Base-by-base conservation (phyloP, 805 yeast genomes). In the Candida chilensis region DNA sequence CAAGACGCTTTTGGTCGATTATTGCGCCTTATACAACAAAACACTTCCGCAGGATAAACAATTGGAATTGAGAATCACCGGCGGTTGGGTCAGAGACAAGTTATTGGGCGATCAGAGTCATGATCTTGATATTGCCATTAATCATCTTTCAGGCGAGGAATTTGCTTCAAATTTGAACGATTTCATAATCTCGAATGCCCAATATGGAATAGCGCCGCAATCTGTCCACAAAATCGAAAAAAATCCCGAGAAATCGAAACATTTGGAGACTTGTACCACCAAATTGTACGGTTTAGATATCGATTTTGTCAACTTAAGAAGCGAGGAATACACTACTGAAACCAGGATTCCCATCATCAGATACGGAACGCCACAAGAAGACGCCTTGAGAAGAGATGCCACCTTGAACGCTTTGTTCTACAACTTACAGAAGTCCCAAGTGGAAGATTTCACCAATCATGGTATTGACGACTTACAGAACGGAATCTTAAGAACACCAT, bases 71-170 rank as follows among this genome's bases (percentile, higher is more conserved):
- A 54, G 98, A 36, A 83, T 92, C 40, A 88, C 96, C 0, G 98
- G 98, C 20, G 98, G 98, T 0, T 90, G 98, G 98, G 98, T 92
- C 3, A 69, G 98, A 42, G 98, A 92, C 52, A 92, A 92, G 55
- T 60, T 92, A 17, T 60, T 92, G 18, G 94, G 95, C 0, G 66
- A 68, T 28, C 74, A 73, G 15, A 78, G 90, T 25, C 77, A 90
- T 47, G 99, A 92, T 51, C 63, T 92, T 18, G 99, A 92, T 45
- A 84, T 92, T 28, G 96, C 96, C 5, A 74, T 92, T 28, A 87
- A 92, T 52, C 65, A 65, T 32, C 57, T 85, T 46, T 73, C 94
- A 0, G 99, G 99, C 1, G 87, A 82, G 44, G 76, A 75, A 20
- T 90, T 92, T 56, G 96, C 95, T 2, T 60, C 62, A 19, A 70